Conservation (phyloP, 2,329 filamentous ascomycete species). For the Fusarium sp. region DNA sequence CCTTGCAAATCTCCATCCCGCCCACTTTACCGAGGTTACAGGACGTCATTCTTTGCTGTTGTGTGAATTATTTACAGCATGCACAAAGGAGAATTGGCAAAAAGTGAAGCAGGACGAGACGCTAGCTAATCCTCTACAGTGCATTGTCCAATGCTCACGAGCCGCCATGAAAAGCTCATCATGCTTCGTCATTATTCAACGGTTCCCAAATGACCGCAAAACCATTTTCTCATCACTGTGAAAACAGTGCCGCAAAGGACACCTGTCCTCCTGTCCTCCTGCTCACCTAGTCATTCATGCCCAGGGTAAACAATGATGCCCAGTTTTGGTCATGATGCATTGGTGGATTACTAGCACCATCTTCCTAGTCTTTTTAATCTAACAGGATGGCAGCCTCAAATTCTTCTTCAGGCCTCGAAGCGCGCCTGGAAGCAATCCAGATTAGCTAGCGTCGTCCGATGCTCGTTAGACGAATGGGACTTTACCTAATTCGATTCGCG, state of each 20-base stretch:
- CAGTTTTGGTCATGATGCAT: conserved; percentile 37
- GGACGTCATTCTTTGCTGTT: conserved; percentile 1
- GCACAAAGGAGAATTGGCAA: not conserved
- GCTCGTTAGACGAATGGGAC: conserved; percentile 1
- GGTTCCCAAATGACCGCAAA: conserved; percentile 13
- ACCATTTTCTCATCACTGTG: not conserved
- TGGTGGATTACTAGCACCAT: conserved; percentile 16
- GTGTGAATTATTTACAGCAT: not conserved
- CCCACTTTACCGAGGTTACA: conserved; percentile 26
- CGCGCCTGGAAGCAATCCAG: conserved; percentile 27
- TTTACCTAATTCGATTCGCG: conserved; percentile 17
- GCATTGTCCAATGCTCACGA: conserved; percentile 4
- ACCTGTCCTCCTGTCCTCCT: conserved; percentile 6
- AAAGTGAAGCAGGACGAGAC: not conserved
- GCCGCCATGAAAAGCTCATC: conserved; percentile 18
- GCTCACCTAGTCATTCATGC: conserved; percentile 14
- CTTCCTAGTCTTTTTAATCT: conserved; percentile 13
- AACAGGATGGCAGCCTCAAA: conserved; percentile 7
- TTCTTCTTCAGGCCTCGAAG: conserved; percentile 15
- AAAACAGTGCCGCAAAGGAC: not conserved
- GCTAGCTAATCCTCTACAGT: not conserved
- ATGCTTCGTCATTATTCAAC: conserved; percentile 37
- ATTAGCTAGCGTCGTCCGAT: conserved; percentile 34
- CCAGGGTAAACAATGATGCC: conserved; percentile 31
- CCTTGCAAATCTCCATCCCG: conserved; percentile 27